A percentile compares a stretch with the other conserved stretches of the same genome.
Conservation (phyloP, 2,329 filamentous ascomycete species). For the Aulographum hederae region DNA sequence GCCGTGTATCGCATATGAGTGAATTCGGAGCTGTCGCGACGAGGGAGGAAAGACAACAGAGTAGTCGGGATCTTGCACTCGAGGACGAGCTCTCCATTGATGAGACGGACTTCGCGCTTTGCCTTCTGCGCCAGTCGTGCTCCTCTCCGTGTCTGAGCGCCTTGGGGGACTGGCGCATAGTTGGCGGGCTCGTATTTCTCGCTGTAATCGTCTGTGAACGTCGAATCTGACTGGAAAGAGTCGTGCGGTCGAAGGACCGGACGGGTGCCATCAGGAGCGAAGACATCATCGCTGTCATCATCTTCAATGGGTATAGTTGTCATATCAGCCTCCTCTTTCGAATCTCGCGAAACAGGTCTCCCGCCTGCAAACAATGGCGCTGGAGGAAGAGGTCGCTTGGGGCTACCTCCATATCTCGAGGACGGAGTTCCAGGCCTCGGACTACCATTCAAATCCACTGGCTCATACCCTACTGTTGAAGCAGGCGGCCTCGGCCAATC, state of each 20-base stretch:
- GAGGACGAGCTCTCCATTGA: constrained; percentile 92
- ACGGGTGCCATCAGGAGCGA: constrained; percentile 43
- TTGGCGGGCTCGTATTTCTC: constrained; percentile 48
- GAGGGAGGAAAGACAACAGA: constrained; percentile 86
- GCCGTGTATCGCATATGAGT: constrained; percentile 98
- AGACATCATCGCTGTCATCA: constrained; percentile 47
- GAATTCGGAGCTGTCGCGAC: constrained; percentile 86
- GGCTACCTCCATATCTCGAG: constrained; percentile 72
- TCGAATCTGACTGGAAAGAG: constrained; percentile 43
- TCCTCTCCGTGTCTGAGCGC: constrained; percentile 73
- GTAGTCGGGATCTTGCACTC: constrained; percentile 99
- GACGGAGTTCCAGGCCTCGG: constrained; percentile 83
- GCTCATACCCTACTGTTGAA: constrained; percentile 59
- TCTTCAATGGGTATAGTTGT: constrained; percentile 50
- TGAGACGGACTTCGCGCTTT: constrained; percentile 84
- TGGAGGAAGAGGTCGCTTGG: constrained; percentile 70
- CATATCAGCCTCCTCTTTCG: constrained; percentile 33
- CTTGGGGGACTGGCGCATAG: constrained; percentile 75
- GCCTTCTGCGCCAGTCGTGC: constrained; percentile 75
- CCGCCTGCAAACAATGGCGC: constrained; percentile 62
- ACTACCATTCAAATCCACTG: constrained; percentile 72
- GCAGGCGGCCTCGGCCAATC: constrained; percentile 59
- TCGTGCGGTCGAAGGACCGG: constrained; percentile 43
- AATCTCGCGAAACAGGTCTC: constrained; percentile 24
- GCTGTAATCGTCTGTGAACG: constrained; percentile 30